These are phyloP conservation scores for Scenedesmus sp. DNA, from an alignment of 163 green algal genomes.

Conservation along the genomic window DNA sequence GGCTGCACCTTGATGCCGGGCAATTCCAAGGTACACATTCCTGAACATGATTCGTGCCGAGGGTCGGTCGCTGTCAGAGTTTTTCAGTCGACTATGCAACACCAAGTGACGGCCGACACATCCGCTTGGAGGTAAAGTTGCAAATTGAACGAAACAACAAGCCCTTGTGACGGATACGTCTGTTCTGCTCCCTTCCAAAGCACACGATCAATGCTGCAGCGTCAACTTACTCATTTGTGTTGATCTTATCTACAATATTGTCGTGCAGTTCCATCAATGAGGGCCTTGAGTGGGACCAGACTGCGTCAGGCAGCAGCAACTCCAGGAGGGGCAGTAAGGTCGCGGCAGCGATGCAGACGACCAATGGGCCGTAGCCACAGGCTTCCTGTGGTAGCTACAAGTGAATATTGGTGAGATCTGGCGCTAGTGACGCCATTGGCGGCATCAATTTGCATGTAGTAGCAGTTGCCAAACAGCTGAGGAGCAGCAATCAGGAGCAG, in stretches of 20 bases:
- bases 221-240: neutral
- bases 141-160: neutral
- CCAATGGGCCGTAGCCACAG: neutral
- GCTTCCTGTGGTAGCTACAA: constrained; percentile 26
- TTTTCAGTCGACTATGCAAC: no score
- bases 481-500: neutral
- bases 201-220: neutral
- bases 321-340: neutral
- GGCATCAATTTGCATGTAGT: neutral
- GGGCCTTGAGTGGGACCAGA: neutral
- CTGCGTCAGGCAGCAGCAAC: neutral
- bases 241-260: neutral
- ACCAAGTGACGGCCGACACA: neutral
- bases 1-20: no score
- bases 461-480: neutral
- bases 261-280: neutral
- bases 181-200: neutral
- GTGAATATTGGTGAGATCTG: constrained; percentile 16
- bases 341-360: neutral
- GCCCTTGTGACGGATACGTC: neutral
- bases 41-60: no score
- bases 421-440: neutral
- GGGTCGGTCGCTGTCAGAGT: no score
- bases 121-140: neutral
- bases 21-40: no score